Evolutionary conservation across 1,139 yeast genomes (phyloP).

Genomic region (Zygoascus sp.): DNA sequence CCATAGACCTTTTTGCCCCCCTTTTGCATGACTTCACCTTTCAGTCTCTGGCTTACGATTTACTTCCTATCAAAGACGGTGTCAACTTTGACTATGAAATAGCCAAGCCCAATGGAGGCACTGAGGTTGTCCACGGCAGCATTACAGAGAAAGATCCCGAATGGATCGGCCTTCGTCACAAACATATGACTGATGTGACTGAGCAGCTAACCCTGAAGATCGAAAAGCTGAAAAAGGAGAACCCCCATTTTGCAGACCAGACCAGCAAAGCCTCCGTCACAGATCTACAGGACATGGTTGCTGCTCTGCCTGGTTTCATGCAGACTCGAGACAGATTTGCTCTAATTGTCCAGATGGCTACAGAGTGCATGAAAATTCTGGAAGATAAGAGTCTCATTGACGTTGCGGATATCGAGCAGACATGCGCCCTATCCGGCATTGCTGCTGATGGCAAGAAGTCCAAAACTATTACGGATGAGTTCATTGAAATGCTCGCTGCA

Average conservation of each 20-base stretch:
- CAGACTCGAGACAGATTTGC: slow-evolving; percentile 38
- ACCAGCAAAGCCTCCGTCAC: slow-evolving; percentile 32
- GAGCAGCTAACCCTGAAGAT: slow-evolving; percentile 58
- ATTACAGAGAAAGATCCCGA: slow-evolving; percentile 66
- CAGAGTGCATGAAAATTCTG: slow-evolving; percentile 38
- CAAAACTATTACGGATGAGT: slow-evolving; percentile 60
- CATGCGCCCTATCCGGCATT: slow-evolving; percentile 62
- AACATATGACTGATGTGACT: slow-evolving; percentile 73
- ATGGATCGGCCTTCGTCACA: slow-evolving; percentile 70
- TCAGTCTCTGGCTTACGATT: slow-evolving; percentile 89
- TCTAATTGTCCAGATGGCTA: slow-evolving; percentile 38
- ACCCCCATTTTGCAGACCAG: slow-evolving; percentile 47
- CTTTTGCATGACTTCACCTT: slow-evolving; percentile 87
- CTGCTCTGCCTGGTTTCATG: slow-evolving; percentile 39
- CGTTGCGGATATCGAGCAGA: slow-evolving; percentile 47
- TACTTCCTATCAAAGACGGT: slow-evolving; percentile 44
- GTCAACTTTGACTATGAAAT: slow-evolving; percentile 54
- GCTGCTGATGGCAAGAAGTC: slow-evolving; percentile 66
- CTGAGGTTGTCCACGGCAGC: slow-evolving; percentile 44
- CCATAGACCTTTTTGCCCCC: slow-evolving; percentile 80
- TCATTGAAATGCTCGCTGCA: slow-evolving; percentile 56
- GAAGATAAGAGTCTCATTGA: slow-evolving; percentile 31
- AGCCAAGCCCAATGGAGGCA: slow-evolving; percentile 52
- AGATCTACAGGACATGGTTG: slow-evolving; percentile 41
- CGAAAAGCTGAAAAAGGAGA: slow-evolving; percentile 63